Evolutionary conservation across 192 early-diverging fungal species (phyloP), one percentile per base, ranked within the genome.

Genomic region (Glomus cerebriforme): DNA sequence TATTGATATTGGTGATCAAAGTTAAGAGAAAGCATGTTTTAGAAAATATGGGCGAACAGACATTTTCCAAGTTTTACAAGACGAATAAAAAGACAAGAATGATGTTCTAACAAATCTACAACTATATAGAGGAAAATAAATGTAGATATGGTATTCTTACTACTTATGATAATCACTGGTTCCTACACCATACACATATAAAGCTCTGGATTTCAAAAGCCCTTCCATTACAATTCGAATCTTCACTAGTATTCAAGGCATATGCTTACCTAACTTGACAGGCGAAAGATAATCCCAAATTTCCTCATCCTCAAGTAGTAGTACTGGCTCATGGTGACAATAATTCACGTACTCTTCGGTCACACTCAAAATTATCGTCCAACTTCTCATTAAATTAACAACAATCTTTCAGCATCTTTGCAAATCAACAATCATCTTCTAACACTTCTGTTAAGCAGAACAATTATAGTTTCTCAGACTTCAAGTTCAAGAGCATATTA

Each of bases 141-240:
- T n/a, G 31, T 60, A 32, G 39, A 75, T 75, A 63, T 45, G 35
- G 59, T 64, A 75, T 75, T 22, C 59, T 75, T 24, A 63, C 59
- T 22, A 75, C 59, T 59, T 75, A 75, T 63, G 59, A 75, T 43
- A 37, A 75, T 75, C 74, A 76, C 43, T 64, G 62, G 60, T 74
- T 74, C 59, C 29, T 74, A 62, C n/a, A 17, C 37, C 62, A 19
- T 47, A 26, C 19, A 35, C 43, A 35, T 45, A 64, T 59, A 65
- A 24, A 45, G 63, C 60, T 76, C 24, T 76, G 31, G 60, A 64
- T 76, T 43, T 76, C 59, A 65, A 39, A 76, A 45, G 64, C 75
- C 64, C 75, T 76, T 64, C 58, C 32, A 76, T 43, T 64, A 31
- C 34, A 76, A 47, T 64, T 34, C 43, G 37, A 62, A 76, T 64